Evolutionary conservation across 768 basidiomycete species (phyloP).

Genomic region (Leucocoprinus sp.): DNA sequence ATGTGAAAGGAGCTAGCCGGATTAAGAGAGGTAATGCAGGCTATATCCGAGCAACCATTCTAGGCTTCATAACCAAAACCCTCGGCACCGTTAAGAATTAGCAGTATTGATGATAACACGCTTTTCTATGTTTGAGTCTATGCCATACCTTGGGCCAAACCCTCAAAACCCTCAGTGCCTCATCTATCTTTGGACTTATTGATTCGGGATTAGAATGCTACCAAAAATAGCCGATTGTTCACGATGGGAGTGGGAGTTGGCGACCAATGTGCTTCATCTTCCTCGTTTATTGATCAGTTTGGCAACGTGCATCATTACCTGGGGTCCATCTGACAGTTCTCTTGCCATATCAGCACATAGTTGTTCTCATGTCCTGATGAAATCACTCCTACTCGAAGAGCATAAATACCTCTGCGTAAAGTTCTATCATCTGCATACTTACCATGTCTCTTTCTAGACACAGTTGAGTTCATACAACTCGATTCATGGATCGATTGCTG

Average conservation of each 20-base stretch:
- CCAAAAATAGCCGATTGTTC: neutral
- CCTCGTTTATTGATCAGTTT: neutral
- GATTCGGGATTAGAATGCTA: neutral
- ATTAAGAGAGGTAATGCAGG: no score
- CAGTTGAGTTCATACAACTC: slow-evolving; percentile 19
- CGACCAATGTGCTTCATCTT: neutral
- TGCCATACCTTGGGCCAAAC: no score
- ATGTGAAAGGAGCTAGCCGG: no score
- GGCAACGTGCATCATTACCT: neutral
- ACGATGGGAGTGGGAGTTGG: no score
- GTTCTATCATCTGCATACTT: neutral
- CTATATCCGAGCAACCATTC: no score
- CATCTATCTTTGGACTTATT: no score
- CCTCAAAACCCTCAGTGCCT: no score
- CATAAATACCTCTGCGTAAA: slow-evolving; percentile 5
- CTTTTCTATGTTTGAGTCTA: no score
- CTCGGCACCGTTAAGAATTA: no score
- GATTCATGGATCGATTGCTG: neutral
- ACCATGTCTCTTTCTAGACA: slow-evolving; percentile 32
- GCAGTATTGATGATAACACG: no score
- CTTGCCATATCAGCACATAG: neutral
- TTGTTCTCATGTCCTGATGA: slow-evolving; percentile 1
- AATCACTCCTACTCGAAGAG: neutral
- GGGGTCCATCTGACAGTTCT: neutral
- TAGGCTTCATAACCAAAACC: no score